Evolutionary conservation across 2,329 filamentous ascomycete genomes (phyloP).

Genomic region (Pezicula neosporulosa): DNA sequence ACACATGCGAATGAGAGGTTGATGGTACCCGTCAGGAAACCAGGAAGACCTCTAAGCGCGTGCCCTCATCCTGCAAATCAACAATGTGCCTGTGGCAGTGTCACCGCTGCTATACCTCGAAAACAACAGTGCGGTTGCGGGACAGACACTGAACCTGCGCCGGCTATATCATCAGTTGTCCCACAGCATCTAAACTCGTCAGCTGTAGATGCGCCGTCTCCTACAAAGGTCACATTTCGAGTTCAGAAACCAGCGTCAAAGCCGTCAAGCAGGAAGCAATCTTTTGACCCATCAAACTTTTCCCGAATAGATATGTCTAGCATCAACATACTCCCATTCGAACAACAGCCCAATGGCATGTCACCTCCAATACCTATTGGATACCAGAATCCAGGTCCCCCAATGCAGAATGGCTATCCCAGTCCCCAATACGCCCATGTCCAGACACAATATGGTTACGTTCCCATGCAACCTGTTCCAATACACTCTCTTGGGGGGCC

Average conservation of each 20-base stretch:
- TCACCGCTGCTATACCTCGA: slow-evolving; percentile 62
- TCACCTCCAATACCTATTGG: slow-evolving; percentile 17
- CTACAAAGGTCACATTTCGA: slow-evolving; percentile 24
- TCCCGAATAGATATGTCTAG: slow-evolving; percentile 51
- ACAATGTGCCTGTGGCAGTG: slow-evolving; percentile 55
- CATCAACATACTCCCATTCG: slow-evolving; percentile 43
- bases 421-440: slow-evolving; percentile 20
- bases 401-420: slow-evolving; percentile 16
- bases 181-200: slow-evolving; percentile 11
- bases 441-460: slow-evolving; percentile 15
- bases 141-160: slow-evolving; percentile 18
- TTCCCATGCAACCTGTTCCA: slow-evolving; percentile 18
- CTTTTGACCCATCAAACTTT: slow-evolving; percentile 45
- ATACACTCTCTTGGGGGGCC: slow-evolving; percentile 5
- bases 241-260: slow-evolving; percentile 20
- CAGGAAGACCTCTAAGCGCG: slow-evolving; percentile 65
- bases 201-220: slow-evolving; percentile 38
- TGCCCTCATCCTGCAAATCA: slow-evolving; percentile 56
- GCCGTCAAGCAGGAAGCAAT: slow-evolving; percentile 36
- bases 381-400: slow-evolving; percentile 15
- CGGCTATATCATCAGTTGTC: slow-evolving; percentile 4
- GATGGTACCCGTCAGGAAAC: slow-evolving; percentile 69
- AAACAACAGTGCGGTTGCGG: slow-evolving; percentile 55
- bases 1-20: slow-evolving; percentile 64
- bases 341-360: slow-evolving; percentile 22